phyloP scores from a whole-genome alignment of 78 protist genomes.

The Fonticula alba region DNA sequence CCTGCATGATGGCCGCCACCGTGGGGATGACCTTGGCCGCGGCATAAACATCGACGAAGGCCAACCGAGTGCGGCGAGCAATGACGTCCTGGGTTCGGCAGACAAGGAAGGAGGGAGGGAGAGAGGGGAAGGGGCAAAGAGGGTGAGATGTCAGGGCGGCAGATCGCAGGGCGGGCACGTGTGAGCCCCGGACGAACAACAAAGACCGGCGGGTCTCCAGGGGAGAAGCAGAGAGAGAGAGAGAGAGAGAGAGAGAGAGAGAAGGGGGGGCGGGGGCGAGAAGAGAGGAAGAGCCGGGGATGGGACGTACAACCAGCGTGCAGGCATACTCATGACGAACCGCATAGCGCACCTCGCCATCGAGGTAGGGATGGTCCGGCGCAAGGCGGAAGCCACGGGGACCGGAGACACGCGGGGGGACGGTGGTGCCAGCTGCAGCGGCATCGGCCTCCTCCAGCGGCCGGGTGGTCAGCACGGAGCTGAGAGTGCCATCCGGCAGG shows the following conservation, averaged over 20 bases:
- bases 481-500: not conserved
- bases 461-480: conserved; percentile 3
- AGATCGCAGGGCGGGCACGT: too few species aligned
- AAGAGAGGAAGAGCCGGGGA: not conserved
- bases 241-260: too few species aligned
- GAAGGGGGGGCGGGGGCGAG: too few species aligned
- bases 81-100: conserved; percentile 29
- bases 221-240: too few species aligned
- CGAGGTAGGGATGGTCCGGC: conserved; percentile 44
- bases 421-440: not conserved
- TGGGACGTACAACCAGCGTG: conserved; percentile 11
- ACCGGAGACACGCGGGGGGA: too few species aligned
- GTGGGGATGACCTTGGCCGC: conserved; percentile 15
- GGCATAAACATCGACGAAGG: conserved; percentile 48
- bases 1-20: conserved; percentile 32
- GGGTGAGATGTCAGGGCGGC: too few species aligned
- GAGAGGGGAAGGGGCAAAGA: too few species aligned
- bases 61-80: conserved; percentile 62
- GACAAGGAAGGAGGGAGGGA: too few species aligned
- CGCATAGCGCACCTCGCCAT: conserved; percentile 58
- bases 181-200: not conserved
- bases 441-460: not conserved
- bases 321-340: conserved; percentile 43
- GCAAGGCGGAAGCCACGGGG: too few species aligned
- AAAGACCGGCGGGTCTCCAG: not conserved